Evolutionary conservation across 371 early-diverging fungal genomes (phyloP).

Genomic region (Smittium culicis): DNA sequence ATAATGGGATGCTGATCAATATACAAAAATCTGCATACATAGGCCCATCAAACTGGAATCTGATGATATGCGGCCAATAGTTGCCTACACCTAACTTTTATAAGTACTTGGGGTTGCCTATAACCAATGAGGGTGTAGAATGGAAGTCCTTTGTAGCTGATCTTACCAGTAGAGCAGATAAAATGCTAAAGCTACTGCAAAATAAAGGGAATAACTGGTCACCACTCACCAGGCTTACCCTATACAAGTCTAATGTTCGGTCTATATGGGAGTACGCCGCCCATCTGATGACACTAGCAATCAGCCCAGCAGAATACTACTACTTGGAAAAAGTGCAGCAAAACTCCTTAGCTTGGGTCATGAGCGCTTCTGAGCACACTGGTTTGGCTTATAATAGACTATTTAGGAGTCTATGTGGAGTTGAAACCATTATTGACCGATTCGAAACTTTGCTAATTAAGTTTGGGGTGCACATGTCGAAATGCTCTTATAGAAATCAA

Average conservation of each 20-base stretch:
- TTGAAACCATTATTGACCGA: background rate
- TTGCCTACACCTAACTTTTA: background rate
- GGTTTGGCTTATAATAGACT: background rate
- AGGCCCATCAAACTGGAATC: background rate
- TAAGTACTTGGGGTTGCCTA: slow-evolving; percentile 7
- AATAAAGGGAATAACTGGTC: slow-evolving; percentile 1
- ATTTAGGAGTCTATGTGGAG: background rate
- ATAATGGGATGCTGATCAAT: background rate
- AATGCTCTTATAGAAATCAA: background rate
- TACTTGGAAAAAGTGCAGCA: background rate
- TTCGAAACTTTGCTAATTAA: background rate
- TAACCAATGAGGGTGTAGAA: background rate
- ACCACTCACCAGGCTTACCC: background rate
- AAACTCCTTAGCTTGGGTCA: background rate
- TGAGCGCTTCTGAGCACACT: background rate
- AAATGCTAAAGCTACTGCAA: background rate
- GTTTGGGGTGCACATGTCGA: background rate
- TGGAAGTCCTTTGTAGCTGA: background rate
- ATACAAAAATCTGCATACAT: background rate
- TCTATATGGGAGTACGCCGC: slow-evolving; percentile 9
- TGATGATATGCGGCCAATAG: background rate
- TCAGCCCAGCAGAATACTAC: background rate
- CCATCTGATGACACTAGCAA: background rate
- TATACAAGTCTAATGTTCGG: slow-evolving; percentile 4
- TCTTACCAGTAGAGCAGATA: background rate